Conservation (phyloP, 139 green algal genomes). For the Coccomyxa sp. region DNA sequence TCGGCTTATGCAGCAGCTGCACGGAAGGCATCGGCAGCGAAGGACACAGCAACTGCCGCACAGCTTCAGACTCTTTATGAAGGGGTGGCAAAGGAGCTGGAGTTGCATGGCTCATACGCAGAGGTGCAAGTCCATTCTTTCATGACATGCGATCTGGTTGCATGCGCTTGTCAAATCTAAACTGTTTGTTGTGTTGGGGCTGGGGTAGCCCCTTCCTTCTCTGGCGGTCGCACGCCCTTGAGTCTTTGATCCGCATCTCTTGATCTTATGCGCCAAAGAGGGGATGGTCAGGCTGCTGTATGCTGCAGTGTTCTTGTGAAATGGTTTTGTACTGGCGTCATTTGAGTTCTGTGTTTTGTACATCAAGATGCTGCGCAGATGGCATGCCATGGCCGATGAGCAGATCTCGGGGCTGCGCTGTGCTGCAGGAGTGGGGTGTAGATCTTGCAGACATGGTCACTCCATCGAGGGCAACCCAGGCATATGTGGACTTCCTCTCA, state of each 20-base stretch:
- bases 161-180: no score
- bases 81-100: conserved; percentile 59
- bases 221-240: no score
- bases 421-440: conserved; percentile 49
- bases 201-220: no score
- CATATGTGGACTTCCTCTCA: conserved; percentile 65
- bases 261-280: no score
- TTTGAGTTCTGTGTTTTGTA: no score
- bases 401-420: no score
- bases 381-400: neutral
- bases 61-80: conserved; percentile 26
- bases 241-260: no score
- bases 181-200: no score
- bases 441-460: conserved; percentile 17
- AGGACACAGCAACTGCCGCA: conserved; percentile 17
- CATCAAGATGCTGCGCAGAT: neutral
- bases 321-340: no score
- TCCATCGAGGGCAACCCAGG: conserved; percentile 40
- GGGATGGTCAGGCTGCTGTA: no score
- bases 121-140: conserved; percentile 2
- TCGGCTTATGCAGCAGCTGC: conserved; percentile 47
- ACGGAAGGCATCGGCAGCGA: conserved; percentile 20
- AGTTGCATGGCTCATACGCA: conserved; percentile 54
- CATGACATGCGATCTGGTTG: no score
- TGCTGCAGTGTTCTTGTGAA: no score